A percentile compares a stretch with the other conserved stretches of the same genome.
Evolutionary conservation across 140 eudicot species (phyloP).

Genomic region (Flaveria floridana): DNA sequence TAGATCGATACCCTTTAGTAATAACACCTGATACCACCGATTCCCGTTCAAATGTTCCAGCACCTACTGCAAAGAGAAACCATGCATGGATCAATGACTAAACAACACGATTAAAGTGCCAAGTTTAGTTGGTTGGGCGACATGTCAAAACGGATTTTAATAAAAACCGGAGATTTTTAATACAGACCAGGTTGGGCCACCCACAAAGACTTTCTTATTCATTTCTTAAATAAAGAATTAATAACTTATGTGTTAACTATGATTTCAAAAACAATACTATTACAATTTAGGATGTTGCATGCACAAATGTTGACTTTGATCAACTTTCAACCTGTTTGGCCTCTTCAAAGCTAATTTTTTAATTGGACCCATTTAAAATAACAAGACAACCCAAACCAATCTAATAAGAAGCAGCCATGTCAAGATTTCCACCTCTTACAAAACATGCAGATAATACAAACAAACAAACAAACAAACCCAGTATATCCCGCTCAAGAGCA

Average conservation of each 20-base stretch:
- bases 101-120: slow-evolving; percentile 10
- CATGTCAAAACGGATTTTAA: neutral
- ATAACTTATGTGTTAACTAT: neutral
- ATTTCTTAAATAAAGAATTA: neutral
- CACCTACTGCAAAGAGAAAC: slow-evolving; percentile 47
- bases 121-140: slow-evolving; percentile 6
- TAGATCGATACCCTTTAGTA: slow-evolving; percentile 60
- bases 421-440: slow-evolving; percentile 8
- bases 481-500: no score
- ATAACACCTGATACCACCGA: slow-evolving; percentile 45
- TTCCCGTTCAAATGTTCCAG: slow-evolving; percentile 73
- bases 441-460: slow-evolving; percentile 6
- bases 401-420: neutral
- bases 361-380: neutral
- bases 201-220: neutral
- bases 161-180: neutral
- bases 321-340: neutral
- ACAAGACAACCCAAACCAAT: slow-evolving; percentile 7
- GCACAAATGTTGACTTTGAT: neutral
- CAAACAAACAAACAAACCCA: no score
- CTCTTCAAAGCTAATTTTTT: neutral
- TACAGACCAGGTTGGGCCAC: neutral
- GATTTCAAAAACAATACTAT: neutral
- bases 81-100: slow-evolving; percentile 7
- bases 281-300: slow-evolving; percentile 3